A percentile compares a stretch with the other conserved stretches of the same genome.
Evolutionary conservation across 2,329 filamentous ascomycete species (phyloP).

Genomic region (Fusarium sp.): DNA sequence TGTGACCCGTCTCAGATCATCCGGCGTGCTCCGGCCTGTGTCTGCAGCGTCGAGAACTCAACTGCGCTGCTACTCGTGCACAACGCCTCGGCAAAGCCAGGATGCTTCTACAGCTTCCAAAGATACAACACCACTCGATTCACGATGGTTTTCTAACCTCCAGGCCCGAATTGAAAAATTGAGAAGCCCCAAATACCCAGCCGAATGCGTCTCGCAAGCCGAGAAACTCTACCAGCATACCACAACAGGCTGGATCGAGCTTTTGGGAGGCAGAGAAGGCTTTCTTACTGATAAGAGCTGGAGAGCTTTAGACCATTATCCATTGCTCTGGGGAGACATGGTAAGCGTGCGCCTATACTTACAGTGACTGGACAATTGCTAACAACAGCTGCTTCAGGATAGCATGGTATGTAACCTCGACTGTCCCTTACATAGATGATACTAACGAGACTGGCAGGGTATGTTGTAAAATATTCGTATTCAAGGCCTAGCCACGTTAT

Average conservation of each 20-base stretch:
- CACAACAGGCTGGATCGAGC: slow-evolving; percentile 12
- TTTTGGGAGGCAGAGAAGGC: slow-evolving; percentile 21
- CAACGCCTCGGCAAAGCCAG: not conserved
- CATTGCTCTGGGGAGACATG: slow-evolving; percentile 33
- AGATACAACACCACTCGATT: not conserved
- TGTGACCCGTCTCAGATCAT: not conserved
- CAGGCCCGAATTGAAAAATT: slow-evolving; percentile 6
- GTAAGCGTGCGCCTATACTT: not conserved
- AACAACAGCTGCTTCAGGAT: slow-evolving; percentile 9
- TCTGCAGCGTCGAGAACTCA: not conserved
- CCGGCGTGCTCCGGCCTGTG: not conserved
- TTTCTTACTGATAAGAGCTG: slow-evolving; percentile 23
- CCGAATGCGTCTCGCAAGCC: slow-evolving; percentile 8
- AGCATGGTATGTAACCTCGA: slow-evolving; percentile 9
- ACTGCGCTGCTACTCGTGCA: not conserved
- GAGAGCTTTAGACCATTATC: slow-evolving; percentile 23
- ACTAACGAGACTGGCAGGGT: not conserved
- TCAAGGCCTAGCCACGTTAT: fast-evolving
- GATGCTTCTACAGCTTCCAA: not conserved
- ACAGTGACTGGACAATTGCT: not conserved
- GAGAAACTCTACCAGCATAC: not conserved
- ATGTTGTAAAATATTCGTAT: fast-evolving
- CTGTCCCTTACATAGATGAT: fast-evolving
- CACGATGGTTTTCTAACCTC: slow-evolving; percentile 30
- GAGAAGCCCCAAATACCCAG: not conserved